Evolutionary conservation across 768 basidiomycete genomes (phyloP), one percentile per base, ranked within the genome.

Genomic region (Lentinula detonsa): DNA sequence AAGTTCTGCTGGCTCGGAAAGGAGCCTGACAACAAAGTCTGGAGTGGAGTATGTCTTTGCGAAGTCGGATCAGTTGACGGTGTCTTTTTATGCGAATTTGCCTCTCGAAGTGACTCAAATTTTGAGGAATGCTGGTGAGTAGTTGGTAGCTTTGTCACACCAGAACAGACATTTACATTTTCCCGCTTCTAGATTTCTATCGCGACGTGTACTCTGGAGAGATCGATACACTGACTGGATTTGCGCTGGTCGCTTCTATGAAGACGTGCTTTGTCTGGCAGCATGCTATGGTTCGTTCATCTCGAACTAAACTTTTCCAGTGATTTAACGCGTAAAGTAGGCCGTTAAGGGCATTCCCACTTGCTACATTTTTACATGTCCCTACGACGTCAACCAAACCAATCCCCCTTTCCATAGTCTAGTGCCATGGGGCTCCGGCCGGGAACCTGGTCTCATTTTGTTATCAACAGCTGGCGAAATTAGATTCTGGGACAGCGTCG

Each of bases 361-460:
- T 10, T 91, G 91, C 69, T 92, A 92, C 65, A 91, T 93, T 49
- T 90, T 93, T 65, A 77, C 85, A 10, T 90, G 87, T 68, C 91
- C 91, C 4, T 73, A 73, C 62, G 75, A 79, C 60, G 63, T 74
- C 21, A 71, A 73, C 21, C 71, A 72, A 37, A 68, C 70, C 1
- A 68, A 72, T 51, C 81, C 83, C 40, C 78, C 83, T 11, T 74
- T 83, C 42, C 81, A 85, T 72, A 78, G 79, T n/a, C 81, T 93
- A 15, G 82, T 92, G 21, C 88, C 91, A 15, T 83, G 83, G 66
- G 82, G 81, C 11, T 63, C 79, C 4, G 79, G 83, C 11, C 84
- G 90, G 45, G 95, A 98, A 74, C 95, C 95, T 3, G 94, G 94
- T 28, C 82, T 96, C 42, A 85, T 97, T 46, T 81, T 95, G 56